Evolutionary conservation across 257 asterid genomes (phyloP).

Genomic region (Verbena officinalis): DNA sequence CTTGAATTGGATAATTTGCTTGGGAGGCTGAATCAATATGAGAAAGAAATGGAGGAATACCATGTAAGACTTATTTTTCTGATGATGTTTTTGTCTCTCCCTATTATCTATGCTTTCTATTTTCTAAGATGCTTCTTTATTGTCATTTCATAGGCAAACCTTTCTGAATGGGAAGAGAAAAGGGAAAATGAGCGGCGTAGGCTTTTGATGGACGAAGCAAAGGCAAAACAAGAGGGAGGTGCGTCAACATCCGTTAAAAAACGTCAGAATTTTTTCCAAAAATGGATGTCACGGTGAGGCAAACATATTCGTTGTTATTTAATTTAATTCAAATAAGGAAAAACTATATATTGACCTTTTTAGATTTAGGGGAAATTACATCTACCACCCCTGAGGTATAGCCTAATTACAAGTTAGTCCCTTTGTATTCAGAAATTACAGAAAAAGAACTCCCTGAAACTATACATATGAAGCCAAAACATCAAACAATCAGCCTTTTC

Average conservation of each 20-base stretch:
- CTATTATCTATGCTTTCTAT: constrained; percentile 1
- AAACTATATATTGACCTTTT: no score
- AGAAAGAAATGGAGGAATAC: constrained; percentile 89
- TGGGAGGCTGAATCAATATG: constrained; percentile 77
- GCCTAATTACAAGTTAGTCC: no score
- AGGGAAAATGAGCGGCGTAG: constrained; percentile 72
- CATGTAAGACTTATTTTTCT: constrained; percentile 52
- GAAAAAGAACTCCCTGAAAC: no score
- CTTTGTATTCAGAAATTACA: no score
- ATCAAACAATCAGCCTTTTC: no score
- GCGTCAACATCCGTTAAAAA: constrained; percentile 46
- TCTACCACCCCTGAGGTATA: no score
- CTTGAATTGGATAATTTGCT: constrained; percentile 73
- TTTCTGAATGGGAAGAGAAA: constrained; percentile 75
- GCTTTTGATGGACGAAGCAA: constrained; percentile 82
- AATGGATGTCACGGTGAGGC: constrained; percentile 79
- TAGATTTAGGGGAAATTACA: no score
- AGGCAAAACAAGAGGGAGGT: constrained; percentile 67
- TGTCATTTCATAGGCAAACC: constrained; percentile 53
- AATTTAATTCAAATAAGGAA: no score
- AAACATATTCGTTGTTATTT: not conserved
- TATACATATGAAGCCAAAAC: no score
- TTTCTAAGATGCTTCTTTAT: constrained; percentile 27
- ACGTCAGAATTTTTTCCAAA: constrained; percentile 53
- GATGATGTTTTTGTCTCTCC: constrained; percentile 15